Percentiles rank a stretch among this genome's conserved stretches.
These are phyloP conservation scores for Begonia masoniana DNA, from an alignment of 306 rosid species.

Conservation along the genomic window DNA sequence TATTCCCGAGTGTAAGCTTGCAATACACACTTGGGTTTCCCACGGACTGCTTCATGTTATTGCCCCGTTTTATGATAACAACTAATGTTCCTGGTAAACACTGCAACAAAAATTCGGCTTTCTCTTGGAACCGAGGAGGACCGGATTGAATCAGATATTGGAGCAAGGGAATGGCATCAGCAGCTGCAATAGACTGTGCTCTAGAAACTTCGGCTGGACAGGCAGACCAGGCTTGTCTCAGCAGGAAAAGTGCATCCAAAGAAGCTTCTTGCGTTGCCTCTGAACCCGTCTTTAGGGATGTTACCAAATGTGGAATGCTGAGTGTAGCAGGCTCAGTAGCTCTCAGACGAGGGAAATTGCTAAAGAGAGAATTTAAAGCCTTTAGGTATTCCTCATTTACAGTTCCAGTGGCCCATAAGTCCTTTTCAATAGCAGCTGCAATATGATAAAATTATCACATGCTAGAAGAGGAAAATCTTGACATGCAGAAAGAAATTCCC, in stretches of 20 bases:
- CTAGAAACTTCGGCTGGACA: slow-evolving; percentile 96
- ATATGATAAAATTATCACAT: slow-evolving; percentile 8
- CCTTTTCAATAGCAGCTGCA: slow-evolving; percentile 91
- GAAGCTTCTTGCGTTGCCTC: slow-evolving; percentile 99
- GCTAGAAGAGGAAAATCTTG: no score
- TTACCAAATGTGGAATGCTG: slow-evolving; percentile 93
- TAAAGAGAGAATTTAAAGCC: slow-evolving; percentile 82
- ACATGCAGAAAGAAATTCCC: no score
- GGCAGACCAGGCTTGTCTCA: slow-evolving; percentile 99
- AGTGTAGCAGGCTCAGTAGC: slow-evolving; percentile 97
- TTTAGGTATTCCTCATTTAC: slow-evolving; percentile 92
- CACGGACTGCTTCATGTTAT: slow-evolving; percentile 95
- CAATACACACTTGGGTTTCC: slow-evolving; percentile 95
- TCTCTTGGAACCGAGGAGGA: slow-evolving; percentile 96
- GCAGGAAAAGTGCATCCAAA: slow-evolving; percentile 82
- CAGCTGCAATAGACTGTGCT: slow-evolving; percentile 95
- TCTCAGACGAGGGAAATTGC: slow-evolving; percentile 95
- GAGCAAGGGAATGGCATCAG: slow-evolving; percentile 92
- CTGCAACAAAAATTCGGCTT: slow-evolving; percentile 88
- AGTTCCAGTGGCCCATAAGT: slow-evolving; percentile 92
- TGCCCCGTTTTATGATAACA: slow-evolving; percentile 83
- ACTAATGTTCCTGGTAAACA: slow-evolving; percentile 94
- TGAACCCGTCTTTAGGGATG: slow-evolving; percentile 86
- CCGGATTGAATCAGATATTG: slow-evolving; percentile 96
- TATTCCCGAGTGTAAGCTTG: slow-evolving; percentile 83